A percentile compares a stretch with the other conserved stretches of the same genome.
phyloP scores from a whole-genome alignment of 192 early-diverging fungal genomes.

The Backusella mclennaniae region DNA sequence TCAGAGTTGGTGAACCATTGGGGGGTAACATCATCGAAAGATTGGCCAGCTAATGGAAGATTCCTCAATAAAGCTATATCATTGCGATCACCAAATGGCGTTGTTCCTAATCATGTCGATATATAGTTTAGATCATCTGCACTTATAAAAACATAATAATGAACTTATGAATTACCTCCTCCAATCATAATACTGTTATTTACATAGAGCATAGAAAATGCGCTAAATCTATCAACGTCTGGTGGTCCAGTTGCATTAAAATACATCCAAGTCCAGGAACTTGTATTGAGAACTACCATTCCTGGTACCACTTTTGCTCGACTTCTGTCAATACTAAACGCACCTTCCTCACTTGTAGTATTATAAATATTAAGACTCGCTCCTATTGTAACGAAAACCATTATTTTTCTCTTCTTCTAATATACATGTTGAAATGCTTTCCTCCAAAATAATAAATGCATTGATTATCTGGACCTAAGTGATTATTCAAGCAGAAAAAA shows the following conservation, averaged over 20 bases:
- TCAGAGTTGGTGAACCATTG: neutral
- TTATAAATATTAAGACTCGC: neutral
- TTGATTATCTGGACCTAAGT: neutral
- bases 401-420: neutral
- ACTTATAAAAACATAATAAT: neutral
- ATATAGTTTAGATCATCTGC: neutral
- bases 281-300: neutral
- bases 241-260: neutral
- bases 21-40: neutral
- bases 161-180: neutral
- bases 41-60: neutral
- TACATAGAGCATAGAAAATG: neutral
- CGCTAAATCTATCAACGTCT: neutral
- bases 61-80: neutral
- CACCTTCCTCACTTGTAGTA: neutral
- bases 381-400: neutral
- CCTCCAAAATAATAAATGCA: conserved; percentile 8
- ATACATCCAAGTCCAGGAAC: neutral
- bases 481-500: neutral
- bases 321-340: neutral
- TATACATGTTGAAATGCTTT: neutral
- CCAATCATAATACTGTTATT: neutral
- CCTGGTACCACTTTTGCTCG: neutral
- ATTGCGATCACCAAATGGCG: neutral
- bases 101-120: neutral